These are phyloP conservation scores for Hymenoscyphus linearis DNA, from an alignment of 2,329 filamentous ascomycete species.

Conservation along the genomic window DNA sequence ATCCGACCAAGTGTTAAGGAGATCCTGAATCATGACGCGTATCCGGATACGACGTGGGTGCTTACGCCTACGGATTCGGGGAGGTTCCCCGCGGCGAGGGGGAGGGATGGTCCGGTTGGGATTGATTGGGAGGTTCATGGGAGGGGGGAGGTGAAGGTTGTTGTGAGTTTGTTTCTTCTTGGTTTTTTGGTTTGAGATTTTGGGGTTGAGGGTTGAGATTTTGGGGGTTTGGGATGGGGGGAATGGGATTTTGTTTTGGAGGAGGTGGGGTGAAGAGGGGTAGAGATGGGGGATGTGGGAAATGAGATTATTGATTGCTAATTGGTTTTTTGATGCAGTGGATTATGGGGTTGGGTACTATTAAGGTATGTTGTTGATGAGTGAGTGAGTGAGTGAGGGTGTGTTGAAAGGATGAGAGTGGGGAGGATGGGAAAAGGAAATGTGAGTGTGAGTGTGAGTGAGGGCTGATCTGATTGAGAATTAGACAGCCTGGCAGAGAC, in stretches of 20 bases:
- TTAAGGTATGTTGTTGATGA: conserved; percentile 39
- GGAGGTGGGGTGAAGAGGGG: neutral
- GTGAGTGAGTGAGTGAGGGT: too few species aligned
- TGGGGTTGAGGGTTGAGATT: neutral
- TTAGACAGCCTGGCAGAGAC: conserved; percentile 69
- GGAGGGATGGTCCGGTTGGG: conserved; percentile 68
- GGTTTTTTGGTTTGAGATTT: neutral
- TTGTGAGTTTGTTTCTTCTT: conserved; percentile 43
- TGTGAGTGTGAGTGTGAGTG: too few species aligned
- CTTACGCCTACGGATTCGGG: conserved; percentile 62
- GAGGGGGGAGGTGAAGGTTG: conserved; percentile 62
- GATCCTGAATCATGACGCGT: conserved; percentile 61
- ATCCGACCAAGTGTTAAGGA: conserved; percentile 44
- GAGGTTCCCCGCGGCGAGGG: conserved; percentile 57
- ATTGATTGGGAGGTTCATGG: conserved; percentile 80
- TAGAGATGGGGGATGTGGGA: neutral
- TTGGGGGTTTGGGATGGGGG: too few species aligned
- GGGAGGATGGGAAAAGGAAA: too few species aligned
- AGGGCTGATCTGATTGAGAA: neutral
- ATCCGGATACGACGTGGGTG: conserved; percentile 60
- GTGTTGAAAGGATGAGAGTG: too few species aligned
- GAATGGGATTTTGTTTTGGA: neutral
- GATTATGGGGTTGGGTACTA: conserved; percentile 74
- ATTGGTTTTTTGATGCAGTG: conserved; percentile 46
- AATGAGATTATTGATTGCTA: conserved; percentile 14